Conservation (phyloP, 1,284 basidiomycete genomes). For the Leccinum griseonigrum region DNA sequence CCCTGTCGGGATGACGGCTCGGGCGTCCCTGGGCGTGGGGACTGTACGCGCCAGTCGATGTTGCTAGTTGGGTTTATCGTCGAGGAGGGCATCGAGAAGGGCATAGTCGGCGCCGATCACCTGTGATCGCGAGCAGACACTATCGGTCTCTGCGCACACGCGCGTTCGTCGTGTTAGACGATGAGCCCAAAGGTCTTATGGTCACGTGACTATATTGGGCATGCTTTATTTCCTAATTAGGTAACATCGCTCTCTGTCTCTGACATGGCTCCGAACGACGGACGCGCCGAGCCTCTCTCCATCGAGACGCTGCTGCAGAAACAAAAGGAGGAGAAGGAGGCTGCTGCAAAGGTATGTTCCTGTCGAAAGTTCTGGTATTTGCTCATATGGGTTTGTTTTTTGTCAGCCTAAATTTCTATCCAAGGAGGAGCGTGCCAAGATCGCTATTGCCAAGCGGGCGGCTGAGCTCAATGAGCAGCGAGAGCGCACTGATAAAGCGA, state of each 20-base stretch:
- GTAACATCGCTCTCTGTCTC: not conserved
- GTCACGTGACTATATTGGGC: constrained; percentile 19
- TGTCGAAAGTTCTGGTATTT: not conserved
- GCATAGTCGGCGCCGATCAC: constrained; percentile 20
- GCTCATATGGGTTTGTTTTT: constrained; percentile 8
- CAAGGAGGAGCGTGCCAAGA: constrained; percentile 83
- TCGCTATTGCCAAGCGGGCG: constrained; percentile 84
- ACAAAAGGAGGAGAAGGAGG: constrained; percentile 86
- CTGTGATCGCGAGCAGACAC: constrained; percentile 15
- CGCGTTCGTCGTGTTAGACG: constrained; percentile 27
- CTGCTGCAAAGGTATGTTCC: constrained; percentile 72
- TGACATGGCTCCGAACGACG: constrained; percentile 32
- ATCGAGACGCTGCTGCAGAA: constrained; percentile 84
- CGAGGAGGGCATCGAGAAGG: constrained; percentile 16
- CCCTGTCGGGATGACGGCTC: constrained; percentile 60
- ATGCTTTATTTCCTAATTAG: constrained; percentile 15
- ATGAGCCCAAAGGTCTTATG: constrained; percentile 17
- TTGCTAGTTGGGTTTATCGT: constrained; percentile 22
- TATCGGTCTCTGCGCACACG: constrained; percentile 9
- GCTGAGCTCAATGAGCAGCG: constrained; percentile 73
- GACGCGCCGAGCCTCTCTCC: constrained; percentile 62
- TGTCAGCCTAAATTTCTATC: constrained; percentile 87
- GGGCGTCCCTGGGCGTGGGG: constrained; percentile 57
- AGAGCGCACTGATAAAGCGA: constrained; percentile 56
- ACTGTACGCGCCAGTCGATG: constrained; percentile 36